Conservation (phyloP, 495 filamentous ascomycete species). For the Astrothelium subdiscretum region DNA sequence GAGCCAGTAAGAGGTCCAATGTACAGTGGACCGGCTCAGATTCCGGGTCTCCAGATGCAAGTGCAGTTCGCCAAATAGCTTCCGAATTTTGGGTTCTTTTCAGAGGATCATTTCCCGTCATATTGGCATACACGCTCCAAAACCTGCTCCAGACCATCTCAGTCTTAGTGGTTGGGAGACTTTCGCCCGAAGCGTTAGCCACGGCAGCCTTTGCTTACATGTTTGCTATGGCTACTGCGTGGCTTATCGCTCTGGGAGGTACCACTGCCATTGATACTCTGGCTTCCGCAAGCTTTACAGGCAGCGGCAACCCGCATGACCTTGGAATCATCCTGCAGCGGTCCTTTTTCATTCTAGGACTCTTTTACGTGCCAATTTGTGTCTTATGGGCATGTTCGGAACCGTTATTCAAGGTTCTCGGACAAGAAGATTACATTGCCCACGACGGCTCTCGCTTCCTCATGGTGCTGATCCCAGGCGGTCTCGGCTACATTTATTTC, state of each 20-base stretch:
- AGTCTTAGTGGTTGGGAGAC: slow-evolving; percentile 70
- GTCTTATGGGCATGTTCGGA: slow-evolving; percentile 70
- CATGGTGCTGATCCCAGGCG: slow-evolving; percentile 68
- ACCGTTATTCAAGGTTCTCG: slow-evolving; percentile 61
- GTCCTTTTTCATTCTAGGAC: slow-evolving; percentile 58
- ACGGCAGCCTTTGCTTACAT: slow-evolving; percentile 83
- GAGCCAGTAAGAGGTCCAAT: slow-evolving; percentile 18
- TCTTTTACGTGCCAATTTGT: slow-evolving; percentile 67
- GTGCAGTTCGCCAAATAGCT: slow-evolving; percentile 31
- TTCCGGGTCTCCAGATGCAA: too few relatives aligned
- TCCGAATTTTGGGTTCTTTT: slow-evolving; percentile 59
- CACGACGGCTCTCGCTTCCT: slow-evolving; percentile 65
- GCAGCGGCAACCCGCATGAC: slow-evolving; percentile 69
- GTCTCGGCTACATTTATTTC: slow-evolving; percentile 84
- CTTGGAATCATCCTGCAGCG: slow-evolving; percentile 75
- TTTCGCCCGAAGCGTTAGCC: slow-evolving; percentile 70
- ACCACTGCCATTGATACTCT: slow-evolving; percentile 86
- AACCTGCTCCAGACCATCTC: slow-evolving; percentile 81
- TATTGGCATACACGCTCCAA: slow-evolving; percentile 79
- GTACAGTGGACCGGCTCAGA: too few relatives aligned
- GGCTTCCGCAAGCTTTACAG: slow-evolving; percentile 77
- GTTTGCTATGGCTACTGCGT: slow-evolving; percentile 87
- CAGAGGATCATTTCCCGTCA: slow-evolving; percentile 64
- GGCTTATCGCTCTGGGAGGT: slow-evolving; percentile 86
- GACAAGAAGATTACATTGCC: slow-evolving; percentile 70